phyloP scores from a whole-genome alignment of 148 eudicot genomes.

The Drosera capensis region DNA sequence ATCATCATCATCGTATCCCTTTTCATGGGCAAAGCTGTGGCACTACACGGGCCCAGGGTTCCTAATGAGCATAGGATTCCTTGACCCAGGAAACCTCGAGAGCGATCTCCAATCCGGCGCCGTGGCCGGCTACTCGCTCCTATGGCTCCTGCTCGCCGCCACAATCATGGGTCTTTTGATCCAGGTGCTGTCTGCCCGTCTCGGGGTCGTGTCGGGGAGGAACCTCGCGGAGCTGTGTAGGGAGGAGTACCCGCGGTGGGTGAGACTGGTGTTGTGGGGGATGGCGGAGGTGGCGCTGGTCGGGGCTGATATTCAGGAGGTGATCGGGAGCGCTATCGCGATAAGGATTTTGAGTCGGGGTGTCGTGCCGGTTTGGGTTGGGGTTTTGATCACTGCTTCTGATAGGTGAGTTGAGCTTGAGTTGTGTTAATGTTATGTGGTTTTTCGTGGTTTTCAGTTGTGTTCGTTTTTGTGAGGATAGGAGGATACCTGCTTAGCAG shows the following conservation, averaged over 20 bases:
- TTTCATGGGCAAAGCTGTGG: slow-evolving; percentile 24
- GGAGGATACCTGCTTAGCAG: too few relatives aligned
- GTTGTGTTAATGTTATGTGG: not conserved
- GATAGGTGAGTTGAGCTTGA: slow-evolving; percentile 19
- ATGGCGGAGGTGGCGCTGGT: slow-evolving; percentile 29
- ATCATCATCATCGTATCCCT: too few relatives aligned
- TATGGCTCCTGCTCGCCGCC: slow-evolving; percentile 6
- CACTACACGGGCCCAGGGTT: slow-evolving; percentile 16
- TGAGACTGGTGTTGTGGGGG: slow-evolving; percentile 14
- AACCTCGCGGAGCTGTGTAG: slow-evolving; percentile 11
- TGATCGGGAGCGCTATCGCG: slow-evolving; percentile 35
- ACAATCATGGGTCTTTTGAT: slow-evolving; percentile 5
- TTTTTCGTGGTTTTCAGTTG: not conserved
- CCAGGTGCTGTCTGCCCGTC: too few relatives aligned
- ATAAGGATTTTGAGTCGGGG: slow-evolving; percentile 28
- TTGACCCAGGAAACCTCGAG: slow-evolving; percentile 20
- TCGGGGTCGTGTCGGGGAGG: slow-evolving; percentile 3
- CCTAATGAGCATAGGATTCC: slow-evolving; percentile 23
- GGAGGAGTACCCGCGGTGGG: slow-evolving; percentile 22
- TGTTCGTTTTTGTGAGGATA: not conserved
- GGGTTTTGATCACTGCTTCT: slow-evolving; percentile 26
- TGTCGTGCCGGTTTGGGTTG: slow-evolving; percentile 29
- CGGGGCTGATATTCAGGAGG: too few relatives aligned
- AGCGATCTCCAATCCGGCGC: slow-evolving; percentile 11
- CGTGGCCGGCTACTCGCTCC: slow-evolving; percentile 7